Evolutionary conservation across 441 rosid genomes (phyloP).

Genomic region (Pelargonium cotyledonis): DNA sequence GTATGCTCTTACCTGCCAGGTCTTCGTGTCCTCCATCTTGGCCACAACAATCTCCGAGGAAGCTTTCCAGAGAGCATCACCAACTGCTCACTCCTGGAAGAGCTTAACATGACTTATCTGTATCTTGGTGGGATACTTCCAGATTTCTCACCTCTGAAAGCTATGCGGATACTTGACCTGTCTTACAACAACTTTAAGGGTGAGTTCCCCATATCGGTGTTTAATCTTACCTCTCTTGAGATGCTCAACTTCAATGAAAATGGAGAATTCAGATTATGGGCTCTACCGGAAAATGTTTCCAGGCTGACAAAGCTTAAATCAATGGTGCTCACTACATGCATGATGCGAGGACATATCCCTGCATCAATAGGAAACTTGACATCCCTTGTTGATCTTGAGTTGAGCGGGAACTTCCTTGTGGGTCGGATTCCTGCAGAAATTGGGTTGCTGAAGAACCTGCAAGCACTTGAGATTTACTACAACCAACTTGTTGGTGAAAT

Average conservation of each 20-base stretch:
- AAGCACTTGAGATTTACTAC: slow-evolving; percentile 79
- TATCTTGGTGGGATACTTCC: slow-evolving; percentile 49
- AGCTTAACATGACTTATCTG: slow-evolving; percentile 47
- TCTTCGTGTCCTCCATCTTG: slow-evolving; percentile 57
- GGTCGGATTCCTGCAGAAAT: slow-evolving; percentile 69
- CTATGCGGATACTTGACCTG: slow-evolving; percentile 60
- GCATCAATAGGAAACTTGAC: slow-evolving; percentile 68
- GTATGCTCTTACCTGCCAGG: slow-evolving; percentile 65
- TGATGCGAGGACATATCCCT: slow-evolving; percentile 58
- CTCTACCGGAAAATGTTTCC: slow-evolving; percentile 56
- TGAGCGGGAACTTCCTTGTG: slow-evolving; percentile 63
- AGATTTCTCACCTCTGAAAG: slow-evolving; percentile 60
- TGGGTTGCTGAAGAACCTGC: slow-evolving; percentile 67
- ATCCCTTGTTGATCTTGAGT: slow-evolving; percentile 76
- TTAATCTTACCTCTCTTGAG: slow-evolving; percentile 67
- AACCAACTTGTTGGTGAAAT: slow-evolving; percentile 63
- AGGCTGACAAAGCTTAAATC: slow-evolving; percentile 51
- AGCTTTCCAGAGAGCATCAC: slow-evolving; percentile 46
- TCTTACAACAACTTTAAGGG: slow-evolving; percentile 72
- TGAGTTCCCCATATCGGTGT: slow-evolving; percentile 61
- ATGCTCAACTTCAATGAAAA: slow-evolving; percentile 68
- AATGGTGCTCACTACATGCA: slow-evolving; percentile 67
- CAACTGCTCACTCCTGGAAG: slow-evolving; percentile 68
- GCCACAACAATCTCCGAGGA: slow-evolving; percentile 50
- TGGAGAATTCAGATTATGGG: slow-evolving; percentile 46